These are phyloP conservation scores for Epichloe brachyelytri DNA, from an alignment of 2,329 filamentous ascomycete species.

Conservation along the genomic window DNA sequence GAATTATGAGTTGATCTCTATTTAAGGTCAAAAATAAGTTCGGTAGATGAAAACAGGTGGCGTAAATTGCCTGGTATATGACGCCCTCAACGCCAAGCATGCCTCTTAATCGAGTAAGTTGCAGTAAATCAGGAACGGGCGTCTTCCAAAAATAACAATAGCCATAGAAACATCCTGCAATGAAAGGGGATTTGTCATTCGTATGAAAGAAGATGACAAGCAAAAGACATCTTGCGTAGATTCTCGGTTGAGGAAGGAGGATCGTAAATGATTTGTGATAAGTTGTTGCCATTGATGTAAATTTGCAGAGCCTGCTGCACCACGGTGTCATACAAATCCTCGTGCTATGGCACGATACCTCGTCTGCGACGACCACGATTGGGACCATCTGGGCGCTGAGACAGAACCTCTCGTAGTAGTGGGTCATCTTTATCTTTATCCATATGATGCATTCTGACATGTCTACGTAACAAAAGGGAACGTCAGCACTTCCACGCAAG, in stretches of 20 bases:
- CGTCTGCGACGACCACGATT: conserved; percentile 67
- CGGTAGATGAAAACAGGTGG: conserved; percentile 1
- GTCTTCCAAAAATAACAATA: neutral
- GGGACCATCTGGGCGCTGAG: conserved; percentile 74
- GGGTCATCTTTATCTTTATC: conserved; percentile 87
- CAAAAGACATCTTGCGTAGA: neutral
- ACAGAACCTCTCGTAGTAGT: conserved; percentile 65
- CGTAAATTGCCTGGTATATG: conserved; percentile 6
- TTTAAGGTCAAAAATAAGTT: neutral
- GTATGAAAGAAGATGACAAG: neutral
- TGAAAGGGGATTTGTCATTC: neutral
- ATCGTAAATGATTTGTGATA: neutral
- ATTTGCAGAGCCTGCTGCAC: neutral
- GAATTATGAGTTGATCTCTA: neutral
- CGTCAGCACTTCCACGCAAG: conserved; percentile 5
- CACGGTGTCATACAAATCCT: neutral
- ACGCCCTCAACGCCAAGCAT: conserved; percentile 6
- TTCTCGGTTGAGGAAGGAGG: neutral
- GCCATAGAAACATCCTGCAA: neutral
- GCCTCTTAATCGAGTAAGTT: neutral
- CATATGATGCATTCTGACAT: conserved; percentile 82
- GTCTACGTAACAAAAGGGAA: conserved; percentile 35
- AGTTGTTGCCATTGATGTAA: neutral
- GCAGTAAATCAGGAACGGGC: neutral
- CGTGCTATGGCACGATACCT: conserved; percentile 25